Base-by-base conservation (phyloP, 306 rosid genomes). In the Casuarina glauca region DNA sequence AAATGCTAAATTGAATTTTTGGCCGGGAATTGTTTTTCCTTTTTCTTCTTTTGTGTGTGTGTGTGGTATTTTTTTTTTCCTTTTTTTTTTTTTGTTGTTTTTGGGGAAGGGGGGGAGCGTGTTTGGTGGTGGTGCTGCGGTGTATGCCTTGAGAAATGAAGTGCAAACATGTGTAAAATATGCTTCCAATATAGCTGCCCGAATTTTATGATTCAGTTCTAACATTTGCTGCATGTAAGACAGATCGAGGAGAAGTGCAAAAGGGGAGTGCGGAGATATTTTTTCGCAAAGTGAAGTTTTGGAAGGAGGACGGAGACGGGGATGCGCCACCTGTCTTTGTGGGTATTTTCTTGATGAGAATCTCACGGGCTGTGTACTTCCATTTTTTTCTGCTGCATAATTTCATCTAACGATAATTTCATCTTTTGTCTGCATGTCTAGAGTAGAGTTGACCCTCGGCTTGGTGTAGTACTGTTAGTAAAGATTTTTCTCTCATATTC, bases 301-400 rank as follows among this genome's bases (percentile, higher is more conserved):
- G 97, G 97, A 93, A 86, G 72, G 97, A 93, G 26, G 94, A 91
- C 9, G 87, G 85, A 54, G 97, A 95, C 77, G 93, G 96, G 46
- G 99, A 95, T 74, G 96, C 99, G 39, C 94, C 97, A 36, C 99
- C 97, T 86, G 89, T 91, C 66, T 95, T 95, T 93, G 97, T 95
- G 84, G 89, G 97, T 92, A 86, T 86, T 86, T 76, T 83, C 60
- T 73, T 78, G 71, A 44, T 70, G 53, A 60, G 60, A 26, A 68
- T 46, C 44, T 78, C 61, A 42, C 70, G 42, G 36, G 48, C 19
- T 55, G 36, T 78, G 62, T 48, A 32, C 45, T 26, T 61, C 57
- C 43, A 43, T 68, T 32, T 8, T 76, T 45, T 13, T 55, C 49
- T 69, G 54, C 42, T 70, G 51, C 70, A 57, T 20, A 66, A 26